Base-by-base conservation (phyloP, 495 filamentous ascomycete genomes). In the Penicillium robsamsonii region DNA sequence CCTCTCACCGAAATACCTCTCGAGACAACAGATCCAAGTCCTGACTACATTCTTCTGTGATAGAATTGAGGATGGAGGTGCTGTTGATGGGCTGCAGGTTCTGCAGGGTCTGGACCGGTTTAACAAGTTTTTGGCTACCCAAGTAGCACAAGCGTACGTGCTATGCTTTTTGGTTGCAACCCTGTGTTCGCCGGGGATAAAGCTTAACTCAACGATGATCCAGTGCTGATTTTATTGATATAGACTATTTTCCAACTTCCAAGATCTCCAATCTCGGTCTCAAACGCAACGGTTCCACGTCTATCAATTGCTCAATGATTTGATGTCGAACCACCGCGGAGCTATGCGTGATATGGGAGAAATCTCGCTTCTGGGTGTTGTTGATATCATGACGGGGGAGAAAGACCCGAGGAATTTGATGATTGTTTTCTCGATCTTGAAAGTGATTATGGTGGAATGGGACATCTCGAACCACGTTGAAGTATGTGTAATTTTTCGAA, bases 351-450 rank as follows among this genome's bases (percentile, higher is more conserved):
- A 74, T 3, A 80, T 86, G 73, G 80, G 76, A 9, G 76, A 80
- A 40, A 75, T 82, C 35, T 87, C 87, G 55, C 66, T 90, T 29
- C 69, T 84, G 13, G 81, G 80, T 12, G 79, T 89, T 30, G 84
- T 87, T 25, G 80, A 87, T 59, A 78, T 89, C 42, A 84, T 90
- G 67, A 84, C 84, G 3, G 87, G 86, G 31, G 87, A 91, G 69
- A 91, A 91, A 61, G 87, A 91, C 59, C 87, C 87, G 4, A 76
- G 87, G 25, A 90, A 90, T 63, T 73, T 91, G 27, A 91, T 91
- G 87, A 73, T 91, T 43, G 81, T 90, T 3, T 91, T 91, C 60
- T 91, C 87, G 1, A 78, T 90, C 31, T 65, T 89, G 35, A 86
- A 81, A 60, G 87, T 88, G 20, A 75, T 89, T 11, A 84, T 90